Percentiles rank a stretch among this genome's conserved stretches.
These are phyloP conservation scores for Didymellaceae sp. DNA, from an alignment of 2,329 filamentous ascomycete genomes.

Conservation along the genomic window DNA sequence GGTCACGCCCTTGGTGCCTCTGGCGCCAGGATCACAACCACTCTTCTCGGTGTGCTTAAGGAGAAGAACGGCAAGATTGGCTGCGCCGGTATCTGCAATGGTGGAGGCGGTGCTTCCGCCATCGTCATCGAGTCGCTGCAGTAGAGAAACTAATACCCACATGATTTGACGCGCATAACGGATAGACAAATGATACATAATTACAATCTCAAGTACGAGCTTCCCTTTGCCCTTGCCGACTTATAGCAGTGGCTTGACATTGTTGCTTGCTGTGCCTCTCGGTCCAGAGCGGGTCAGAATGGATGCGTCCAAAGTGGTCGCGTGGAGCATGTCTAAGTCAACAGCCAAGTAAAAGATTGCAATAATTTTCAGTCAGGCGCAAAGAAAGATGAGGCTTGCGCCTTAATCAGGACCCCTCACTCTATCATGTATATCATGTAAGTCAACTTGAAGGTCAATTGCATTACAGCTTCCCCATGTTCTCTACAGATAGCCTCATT, in stretches of 20 bases:
- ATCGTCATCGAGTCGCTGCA: constrained; percentile 77
- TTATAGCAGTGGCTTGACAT: too few relatives aligned
- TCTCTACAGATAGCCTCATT: constrained; percentile 3
- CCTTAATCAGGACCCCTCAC: too few relatives aligned
- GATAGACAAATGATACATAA: constrained; percentile 18
- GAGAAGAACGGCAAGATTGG: constrained; percentile 95
- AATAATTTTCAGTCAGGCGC: too few relatives aligned
- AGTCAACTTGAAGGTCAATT: too few relatives aligned
- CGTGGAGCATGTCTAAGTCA: too few relatives aligned
- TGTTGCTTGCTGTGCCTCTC: too few relatives aligned
- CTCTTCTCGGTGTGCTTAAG: constrained; percentile 84
- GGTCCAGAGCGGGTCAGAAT: too few relatives aligned
- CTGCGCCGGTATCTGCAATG: constrained; percentile 95
- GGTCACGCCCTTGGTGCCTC: constrained; percentile 94
- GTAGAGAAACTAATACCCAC: constrained; percentile 30
- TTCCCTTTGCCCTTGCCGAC: too few relatives aligned
- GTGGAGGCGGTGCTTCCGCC: constrained; percentile 92
- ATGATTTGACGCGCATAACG: constrained; percentile 15
- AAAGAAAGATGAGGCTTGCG: neutral
- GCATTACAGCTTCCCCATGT: too few relatives aligned
- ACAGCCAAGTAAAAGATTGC: too few relatives aligned
- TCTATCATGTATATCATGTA: too few relatives aligned
- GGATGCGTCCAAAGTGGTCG: too few relatives aligned
- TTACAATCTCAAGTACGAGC: constrained; percentile 7
- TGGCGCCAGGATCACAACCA: constrained; percentile 91